These are phyloP conservation scores for Funneliformis geosporum DNA, from an alignment of 192 early-diverging fungal genomes.

Conservation along the genomic window DNA sequence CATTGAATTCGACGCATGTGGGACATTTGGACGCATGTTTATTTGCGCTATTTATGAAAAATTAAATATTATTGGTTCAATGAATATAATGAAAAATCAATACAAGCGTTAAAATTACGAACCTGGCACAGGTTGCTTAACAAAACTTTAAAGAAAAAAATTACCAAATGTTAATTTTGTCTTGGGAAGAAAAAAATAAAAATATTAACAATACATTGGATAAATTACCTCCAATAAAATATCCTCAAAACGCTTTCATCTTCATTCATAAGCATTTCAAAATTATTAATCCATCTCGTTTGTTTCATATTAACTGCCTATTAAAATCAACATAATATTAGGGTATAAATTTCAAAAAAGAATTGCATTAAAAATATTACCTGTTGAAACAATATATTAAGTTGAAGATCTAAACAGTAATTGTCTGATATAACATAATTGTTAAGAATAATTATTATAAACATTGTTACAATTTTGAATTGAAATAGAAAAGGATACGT, in stretches of 20 bases:
- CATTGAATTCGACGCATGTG: too few species aligned
- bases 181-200: not conserved
- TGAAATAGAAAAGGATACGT: not conserved
- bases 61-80: not conserved
- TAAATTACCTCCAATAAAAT: conserved; percentile 23
- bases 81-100: not conserved
- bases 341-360: not conserved
- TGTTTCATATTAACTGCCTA: not conserved
- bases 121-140: not conserved
- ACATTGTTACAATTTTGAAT: not conserved
- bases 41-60: not conserved
- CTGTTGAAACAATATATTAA: conserved; percentile 14
- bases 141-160: not conserved
- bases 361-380: not conserved
- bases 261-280: not conserved
- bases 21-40: not conserved
- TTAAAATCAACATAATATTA: not conserved
- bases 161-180: not conserved
- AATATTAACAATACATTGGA: not conserved
- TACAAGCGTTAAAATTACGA: not conserved
- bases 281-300: conserved; percentile 18
- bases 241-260: not conserved
- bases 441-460: not conserved
- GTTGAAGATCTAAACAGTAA: conserved; percentile 6
- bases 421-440: not conserved